These are phyloP conservation scores for Lipomyces chichibuensis DNA, from an alignment of 805 yeast genomes.

Conservation along the genomic window DNA sequence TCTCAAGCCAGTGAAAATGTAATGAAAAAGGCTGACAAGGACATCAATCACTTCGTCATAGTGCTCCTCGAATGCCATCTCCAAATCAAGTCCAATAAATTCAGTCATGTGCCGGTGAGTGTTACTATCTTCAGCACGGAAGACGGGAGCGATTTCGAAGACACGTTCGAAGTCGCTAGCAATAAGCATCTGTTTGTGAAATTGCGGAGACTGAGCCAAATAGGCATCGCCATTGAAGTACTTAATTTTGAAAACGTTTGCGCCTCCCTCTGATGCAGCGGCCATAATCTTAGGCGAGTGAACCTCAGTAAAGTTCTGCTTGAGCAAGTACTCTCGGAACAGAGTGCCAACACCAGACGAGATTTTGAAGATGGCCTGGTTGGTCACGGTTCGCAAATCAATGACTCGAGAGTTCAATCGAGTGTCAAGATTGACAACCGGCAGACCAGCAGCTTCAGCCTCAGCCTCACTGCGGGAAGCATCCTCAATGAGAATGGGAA, in stretches of 20 bases:
- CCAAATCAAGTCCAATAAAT: slow-evolving; percentile 95
- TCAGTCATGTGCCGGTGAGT: slow-evolving; percentile 99
- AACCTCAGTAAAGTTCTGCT: slow-evolving; percentile 77
- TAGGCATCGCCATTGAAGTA: slow-evolving; percentile 93
- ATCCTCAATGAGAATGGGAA: slow-evolving; percentile 95
- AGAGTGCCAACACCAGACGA: slow-evolving; percentile 85
- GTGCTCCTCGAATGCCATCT: slow-evolving; percentile 98
- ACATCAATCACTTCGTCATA: slow-evolving; percentile 83
- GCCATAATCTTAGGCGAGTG: slow-evolving; percentile 96
- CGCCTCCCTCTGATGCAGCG: slow-evolving; percentile 97
- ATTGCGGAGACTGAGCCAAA: slow-evolving; percentile 97
- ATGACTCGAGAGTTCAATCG: slow-evolving; percentile 93
- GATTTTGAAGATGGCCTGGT: slow-evolving; percentile 94
- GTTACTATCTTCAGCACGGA: slow-evolving; percentile 98
- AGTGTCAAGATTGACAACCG: slow-evolving; percentile 94
- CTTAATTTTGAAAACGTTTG: slow-evolving; percentile 90
- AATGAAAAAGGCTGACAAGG: slow-evolving; percentile 74
- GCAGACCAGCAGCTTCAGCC: slow-evolving; percentile 78
- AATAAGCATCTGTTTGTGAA: slow-evolving; percentile 96
- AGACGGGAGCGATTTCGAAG: slow-evolving; percentile 95
- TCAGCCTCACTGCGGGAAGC: slow-evolving; percentile 94
- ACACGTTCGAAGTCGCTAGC: slow-evolving; percentile 98
- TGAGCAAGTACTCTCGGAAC: slow-evolving; percentile 82
- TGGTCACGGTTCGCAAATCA: slow-evolving; percentile 94
- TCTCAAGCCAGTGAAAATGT: slow-evolving; percentile 84